Evolutionary conservation across 352 stramenopile species (phyloP).

Genomic region (Globisporangium barbulae): DNA sequence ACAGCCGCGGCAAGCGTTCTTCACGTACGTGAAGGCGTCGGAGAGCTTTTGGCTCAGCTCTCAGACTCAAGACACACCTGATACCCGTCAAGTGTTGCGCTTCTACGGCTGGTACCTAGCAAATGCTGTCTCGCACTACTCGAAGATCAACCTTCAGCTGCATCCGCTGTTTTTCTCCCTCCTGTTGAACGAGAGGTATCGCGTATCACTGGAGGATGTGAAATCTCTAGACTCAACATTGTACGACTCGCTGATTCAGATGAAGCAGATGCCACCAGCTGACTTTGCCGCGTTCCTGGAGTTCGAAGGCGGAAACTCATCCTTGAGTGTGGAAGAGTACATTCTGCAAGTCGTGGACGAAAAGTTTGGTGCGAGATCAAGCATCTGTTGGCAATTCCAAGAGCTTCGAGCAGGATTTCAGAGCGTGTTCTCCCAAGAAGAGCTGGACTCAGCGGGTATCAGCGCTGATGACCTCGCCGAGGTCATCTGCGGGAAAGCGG

Average conservation of each 20-base stretch:
- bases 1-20: slow-evolving; percentile 32
- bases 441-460: slow-evolving; percentile 23
- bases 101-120: slow-evolving; percentile 71
- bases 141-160: slow-evolving; percentile 32
- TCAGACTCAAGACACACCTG: slow-evolving; percentile 26
- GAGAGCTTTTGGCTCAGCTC: slow-evolving; percentile 69
- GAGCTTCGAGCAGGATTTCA: slow-evolving; percentile 43
- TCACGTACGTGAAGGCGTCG: slow-evolving; percentile 58
- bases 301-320: slow-evolving; percentile 41
- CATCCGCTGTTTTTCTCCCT: slow-evolving; percentile 53
- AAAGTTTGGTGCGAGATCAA: slow-evolving; percentile 45
- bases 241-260: slow-evolving; percentile 37
- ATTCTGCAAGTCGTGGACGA: slow-evolving; percentile 38
- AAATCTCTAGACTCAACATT: slow-evolving; percentile 39
- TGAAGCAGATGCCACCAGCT: slow-evolving; percentile 41
- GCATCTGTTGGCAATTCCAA: slow-evolving; percentile 47
- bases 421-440: slow-evolving; percentile 29
- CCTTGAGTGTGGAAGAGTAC: slow-evolving; percentile 44
- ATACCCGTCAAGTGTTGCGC: slow-evolving; percentile 30
- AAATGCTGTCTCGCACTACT: slow-evolving; percentile 44
- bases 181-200: slow-evolving; percentile 30
- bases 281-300: slow-evolving; percentile 56
- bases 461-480: slow-evolving; percentile 28
- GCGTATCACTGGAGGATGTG: slow-evolving; percentile 44
- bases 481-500: slow-evolving; percentile 29